Conservation (phyloP, 345 rosid species). For the Eucalyptus albens region DNA sequence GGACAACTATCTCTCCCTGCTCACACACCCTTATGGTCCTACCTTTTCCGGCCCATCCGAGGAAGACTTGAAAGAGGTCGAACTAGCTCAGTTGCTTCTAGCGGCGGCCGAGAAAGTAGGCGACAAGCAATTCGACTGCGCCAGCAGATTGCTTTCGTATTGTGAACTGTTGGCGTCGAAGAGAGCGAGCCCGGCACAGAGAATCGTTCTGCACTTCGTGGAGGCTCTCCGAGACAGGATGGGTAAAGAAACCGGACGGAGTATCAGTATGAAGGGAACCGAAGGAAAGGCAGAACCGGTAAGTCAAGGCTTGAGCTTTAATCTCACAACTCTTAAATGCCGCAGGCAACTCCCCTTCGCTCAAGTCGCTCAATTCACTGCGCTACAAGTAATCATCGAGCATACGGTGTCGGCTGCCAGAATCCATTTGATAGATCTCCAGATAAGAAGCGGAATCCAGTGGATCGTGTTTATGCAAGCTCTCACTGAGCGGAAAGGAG, state of each 20-base stretch:
- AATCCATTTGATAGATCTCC: constrained; percentile 38
- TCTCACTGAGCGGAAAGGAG: constrained; percentile 6
- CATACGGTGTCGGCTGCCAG: constrained; percentile 11
- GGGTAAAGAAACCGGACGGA: constrained; percentile 15
- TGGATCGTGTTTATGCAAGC: constrained; percentile 48
- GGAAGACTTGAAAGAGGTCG: constrained; percentile 39
- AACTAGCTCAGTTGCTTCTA: constrained; percentile 31
- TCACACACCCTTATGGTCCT: constrained; percentile 33
- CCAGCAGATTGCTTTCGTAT: constrained; percentile 22
- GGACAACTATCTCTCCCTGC: constrained; percentile 17
- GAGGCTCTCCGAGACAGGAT: constrained; percentile 34
- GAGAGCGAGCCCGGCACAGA: constrained; percentile 26
- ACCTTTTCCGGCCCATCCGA: constrained; percentile 31
- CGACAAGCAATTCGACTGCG: constrained; percentile 26
- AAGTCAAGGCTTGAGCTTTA: neutral
- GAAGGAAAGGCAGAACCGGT: neutral
- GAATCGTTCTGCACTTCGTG: constrained; percentile 24
- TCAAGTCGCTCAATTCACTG: constrained; percentile 22
- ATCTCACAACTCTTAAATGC: neutral
- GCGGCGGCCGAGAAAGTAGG: constrained; percentile 54
- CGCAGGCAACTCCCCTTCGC: constrained; percentile 13
- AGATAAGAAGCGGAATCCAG: constrained; percentile 44
- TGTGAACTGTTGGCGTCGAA: constrained; percentile 30
- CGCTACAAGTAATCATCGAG: constrained; percentile 28
- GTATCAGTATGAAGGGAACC: neutral